Percentiles rank a stretch among this genome's conserved stretches.
Evolutionary conservation across 441 rosid species (phyloP).

Genomic region (Bocquillonia castaneifolia): DNA sequence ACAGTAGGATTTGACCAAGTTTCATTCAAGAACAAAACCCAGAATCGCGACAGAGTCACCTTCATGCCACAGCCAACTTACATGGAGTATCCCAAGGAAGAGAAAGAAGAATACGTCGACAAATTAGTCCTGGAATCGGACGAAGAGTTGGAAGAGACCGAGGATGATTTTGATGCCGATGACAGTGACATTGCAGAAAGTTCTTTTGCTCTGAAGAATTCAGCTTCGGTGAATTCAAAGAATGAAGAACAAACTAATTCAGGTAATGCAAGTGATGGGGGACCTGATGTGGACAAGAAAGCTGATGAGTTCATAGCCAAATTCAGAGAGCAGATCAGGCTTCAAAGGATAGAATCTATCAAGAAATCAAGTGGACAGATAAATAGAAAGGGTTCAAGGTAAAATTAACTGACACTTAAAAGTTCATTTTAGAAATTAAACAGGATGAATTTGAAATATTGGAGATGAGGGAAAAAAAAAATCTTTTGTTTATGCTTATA

Average conservation of each 20-base stretch:
- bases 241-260: conserved; percentile 26
- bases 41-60: conserved; percentile 19
- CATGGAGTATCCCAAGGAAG: conserved; percentile 29
- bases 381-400: conserved; percentile 37
- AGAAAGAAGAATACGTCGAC: conserved; percentile 28
- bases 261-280: conserved; percentile 34
- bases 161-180: conserved; percentile 33
- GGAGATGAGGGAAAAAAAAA: no score
- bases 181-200: conserved; percentile 23
- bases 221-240: neutral
- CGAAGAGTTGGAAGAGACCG: conserved; percentile 29
- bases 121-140: conserved; percentile 36
- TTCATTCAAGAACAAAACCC: conserved; percentile 10
- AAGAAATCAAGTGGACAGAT: conserved; percentile 61
- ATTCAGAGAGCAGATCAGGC: conserved; percentile 95
- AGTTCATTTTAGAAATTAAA: neutral
- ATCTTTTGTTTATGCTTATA: conserved; percentile 7
- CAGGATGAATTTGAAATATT: conserved; percentile 20
- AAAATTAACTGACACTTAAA: conserved; percentile 5
- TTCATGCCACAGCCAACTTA: conserved; percentile 24
- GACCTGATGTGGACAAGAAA: conserved; percentile 81
- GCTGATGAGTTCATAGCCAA: conserved; percentile 95
- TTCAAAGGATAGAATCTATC: conserved; percentile 83
- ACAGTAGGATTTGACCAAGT: conserved; percentile 22
- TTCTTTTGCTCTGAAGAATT: neutral